Evolutionary conservation across 495 filamentous ascomycete species (phyloP).

Genomic region (Tuber borchii): DNA sequence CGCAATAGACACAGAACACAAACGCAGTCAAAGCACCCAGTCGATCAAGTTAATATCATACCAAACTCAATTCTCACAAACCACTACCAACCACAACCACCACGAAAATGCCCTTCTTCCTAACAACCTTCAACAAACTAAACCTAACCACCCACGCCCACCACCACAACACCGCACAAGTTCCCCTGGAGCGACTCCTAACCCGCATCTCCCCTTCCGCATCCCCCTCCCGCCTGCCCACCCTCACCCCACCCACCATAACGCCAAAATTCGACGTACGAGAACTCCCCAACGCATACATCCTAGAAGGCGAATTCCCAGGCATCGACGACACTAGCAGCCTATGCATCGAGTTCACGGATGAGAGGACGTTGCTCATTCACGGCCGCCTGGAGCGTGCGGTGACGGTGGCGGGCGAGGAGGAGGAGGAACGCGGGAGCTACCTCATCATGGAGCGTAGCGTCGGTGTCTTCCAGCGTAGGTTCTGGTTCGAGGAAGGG

Average conservation of each 20-base stretch:
- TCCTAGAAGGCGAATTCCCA: slow-evolving; percentile 83
- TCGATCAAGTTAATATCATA: no score
- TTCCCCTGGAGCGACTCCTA: background rate
- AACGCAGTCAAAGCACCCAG: background rate
- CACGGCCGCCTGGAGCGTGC: slow-evolving; percentile 59
- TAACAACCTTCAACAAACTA: background rate
- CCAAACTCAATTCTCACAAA: no score
- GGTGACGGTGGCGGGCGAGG: slow-evolving; percentile 39
- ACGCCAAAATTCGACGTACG: slow-evolving; percentile 73
- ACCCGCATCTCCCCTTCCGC: slow-evolving; percentile 4
- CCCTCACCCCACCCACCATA: slow-evolving; percentile 46
- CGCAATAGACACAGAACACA: background rate
- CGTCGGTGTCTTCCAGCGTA: slow-evolving; percentile 70
- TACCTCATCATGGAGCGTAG: slow-evolving; percentile 63
- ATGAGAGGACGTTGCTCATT: slow-evolving; percentile 67
- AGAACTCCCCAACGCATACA: slow-evolving; percentile 61
- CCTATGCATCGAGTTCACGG: slow-evolving; percentile 77
- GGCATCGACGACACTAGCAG: slow-evolving; percentile 62
- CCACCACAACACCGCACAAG: background rate
- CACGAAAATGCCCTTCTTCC: background rate
- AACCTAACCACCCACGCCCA: background rate
- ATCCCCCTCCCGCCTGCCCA: background rate
- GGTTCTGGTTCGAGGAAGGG: slow-evolving; percentile 67
- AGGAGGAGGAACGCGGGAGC: background rate
- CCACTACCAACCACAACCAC: background rate